Percentiles rank a stretch among this genome's conserved stretches.
These are phyloP conservation scores for Hydnomerulius pinastri DNA, from an alignment of 768 basidiomycete species.

Conservation along the genomic window DNA sequence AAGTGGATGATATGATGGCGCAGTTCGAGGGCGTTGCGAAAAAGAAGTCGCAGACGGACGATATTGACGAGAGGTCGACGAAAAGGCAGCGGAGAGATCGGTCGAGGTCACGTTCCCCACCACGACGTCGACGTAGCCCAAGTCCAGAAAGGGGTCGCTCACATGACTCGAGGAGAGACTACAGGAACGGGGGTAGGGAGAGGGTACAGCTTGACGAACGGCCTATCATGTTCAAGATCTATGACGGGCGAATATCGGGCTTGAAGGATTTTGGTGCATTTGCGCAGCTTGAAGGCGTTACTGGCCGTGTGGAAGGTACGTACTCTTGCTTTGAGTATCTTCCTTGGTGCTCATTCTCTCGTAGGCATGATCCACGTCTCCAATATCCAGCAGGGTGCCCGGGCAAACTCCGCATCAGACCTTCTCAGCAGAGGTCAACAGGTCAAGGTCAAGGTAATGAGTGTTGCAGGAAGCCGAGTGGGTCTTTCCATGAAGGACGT, in stretches of 20 bases:
- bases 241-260: slow-evolving; percentile 80
- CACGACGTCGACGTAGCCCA: slow-evolving; percentile 51
- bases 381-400: slow-evolving; percentile 80
- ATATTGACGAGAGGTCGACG: slow-evolving; percentile 45
- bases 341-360: slow-evolving; percentile 6
- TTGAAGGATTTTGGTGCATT: slow-evolving; percentile 97
- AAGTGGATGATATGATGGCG: slow-evolving; percentile 88
- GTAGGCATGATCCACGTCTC: slow-evolving; percentile 98
- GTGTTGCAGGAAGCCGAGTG: slow-evolving; percentile 76
- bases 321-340: slow-evolving; percentile 1
- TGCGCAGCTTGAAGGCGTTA: slow-evolving; percentile 83
- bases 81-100: slow-evolving; percentile 63
- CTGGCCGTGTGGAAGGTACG: slow-evolving; percentile 87
- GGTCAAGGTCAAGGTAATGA: slow-evolving; percentile 97
- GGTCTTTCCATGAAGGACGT: slow-evolving; percentile 98
- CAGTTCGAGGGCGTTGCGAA: slow-evolving; percentile 69
- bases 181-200: slow-evolving; percentile 41
- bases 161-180: slow-evolving; percentile 42
- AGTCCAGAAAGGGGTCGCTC: slow-evolving; percentile 64
- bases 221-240: slow-evolving; percentile 93
- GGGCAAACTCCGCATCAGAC: slow-evolving; percentile 87
- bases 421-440: slow-evolving; percentile 79
- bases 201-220: slow-evolving; percentile 62
- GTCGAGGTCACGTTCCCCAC: slow-evolving; percentile 46
- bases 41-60: slow-evolving; percentile 50